These are phyloP conservation scores for Reutealis trisperma DNA, from an alignment of 345 rosid genomes.

Conservation along the genomic window DNA sequence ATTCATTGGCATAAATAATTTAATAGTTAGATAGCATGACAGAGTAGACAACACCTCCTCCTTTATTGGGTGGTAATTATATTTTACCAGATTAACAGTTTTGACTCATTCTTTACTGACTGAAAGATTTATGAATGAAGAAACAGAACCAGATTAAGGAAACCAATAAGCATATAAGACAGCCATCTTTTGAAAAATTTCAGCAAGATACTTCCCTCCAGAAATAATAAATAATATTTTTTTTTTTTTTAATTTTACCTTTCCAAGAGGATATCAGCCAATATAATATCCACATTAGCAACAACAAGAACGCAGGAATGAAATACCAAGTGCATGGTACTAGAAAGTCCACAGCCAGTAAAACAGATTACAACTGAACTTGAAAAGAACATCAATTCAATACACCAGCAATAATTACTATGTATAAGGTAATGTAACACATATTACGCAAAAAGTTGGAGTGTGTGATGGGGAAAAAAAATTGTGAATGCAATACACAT, in stretches of 20 bases:
- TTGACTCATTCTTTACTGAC: neutral
- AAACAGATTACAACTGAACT: neutral
- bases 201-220: neutral
- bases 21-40: neutral
- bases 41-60: neutral
- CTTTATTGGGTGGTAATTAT: neutral
- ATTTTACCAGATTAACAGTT: neutral
- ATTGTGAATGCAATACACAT: neutral
- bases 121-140: neutral
- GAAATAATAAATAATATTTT: neutral
- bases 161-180: neutral
- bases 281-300: neutral
- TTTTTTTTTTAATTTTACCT: neutral
- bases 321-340: neutral
- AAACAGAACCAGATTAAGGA: neutral
- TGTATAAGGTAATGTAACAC: neutral
- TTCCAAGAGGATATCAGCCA: slow-evolving; percentile 1
- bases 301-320: neutral
- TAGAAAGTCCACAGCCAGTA: neutral
- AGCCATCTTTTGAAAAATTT: neutral
- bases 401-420: neutral
- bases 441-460: neutral
- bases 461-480: neutral
- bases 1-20: neutral
- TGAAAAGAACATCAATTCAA: neutral